Percentiles rank a stretch among this genome's conserved stretches.
Evolutionary conservation across 2,329 filamentous ascomycete species (phyloP).

Genomic region (Colletotrichum sojae): DNA sequence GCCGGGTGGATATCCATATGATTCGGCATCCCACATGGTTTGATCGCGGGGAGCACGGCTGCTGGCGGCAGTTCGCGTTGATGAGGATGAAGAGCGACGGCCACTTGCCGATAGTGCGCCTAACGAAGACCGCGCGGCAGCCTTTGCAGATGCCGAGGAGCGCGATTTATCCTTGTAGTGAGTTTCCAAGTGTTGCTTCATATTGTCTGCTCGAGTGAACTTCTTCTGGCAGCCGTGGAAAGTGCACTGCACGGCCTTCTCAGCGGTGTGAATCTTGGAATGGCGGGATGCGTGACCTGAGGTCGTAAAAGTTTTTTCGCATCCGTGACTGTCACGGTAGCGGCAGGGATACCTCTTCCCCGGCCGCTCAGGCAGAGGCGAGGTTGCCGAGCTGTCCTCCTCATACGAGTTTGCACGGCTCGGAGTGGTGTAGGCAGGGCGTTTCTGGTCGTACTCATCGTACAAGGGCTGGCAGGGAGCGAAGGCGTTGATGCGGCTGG

Average conservation of each 20-base stretch:
- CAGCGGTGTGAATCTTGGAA: slow-evolving; percentile 86
- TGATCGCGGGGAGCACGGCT: slow-evolving; percentile 50
- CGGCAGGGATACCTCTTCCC: slow-evolving; percentile 82
- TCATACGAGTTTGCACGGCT: slow-evolving; percentile 66
- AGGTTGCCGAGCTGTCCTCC: slow-evolving; percentile 61
- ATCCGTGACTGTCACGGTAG: slow-evolving; percentile 78
- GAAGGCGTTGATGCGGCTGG: slow-evolving; percentile 53
- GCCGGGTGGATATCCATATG: slow-evolving; percentile 50
- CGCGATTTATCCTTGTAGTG: slow-evolving; percentile 77
- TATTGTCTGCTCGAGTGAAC: slow-evolving; percentile 87
- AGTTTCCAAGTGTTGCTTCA: slow-evolving; percentile 87
- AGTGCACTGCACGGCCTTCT: slow-evolving; percentile 80
- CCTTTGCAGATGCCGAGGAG: slow-evolving; percentile 49
- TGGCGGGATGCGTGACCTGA: slow-evolving; percentile 89
- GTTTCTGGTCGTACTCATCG: slow-evolving; percentile 53
- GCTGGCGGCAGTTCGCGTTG: slow-evolving; percentile 49
- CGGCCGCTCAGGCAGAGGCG: slow-evolving; percentile 60
- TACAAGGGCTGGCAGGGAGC: slow-evolving; percentile 43
- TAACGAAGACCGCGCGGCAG: slow-evolving; percentile 47
- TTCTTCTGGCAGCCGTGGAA: slow-evolving; percentile 82
- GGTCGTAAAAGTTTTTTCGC: slow-evolving; percentile 86
- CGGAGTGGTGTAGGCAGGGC: slow-evolving; percentile 58
- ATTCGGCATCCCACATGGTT: slow-evolving; percentile 58
- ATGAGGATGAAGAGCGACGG: slow-evolving; percentile 49
- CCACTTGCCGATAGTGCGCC: slow-evolving; percentile 45